phyloP scores from a whole-genome alignment of 2,329 filamentous ascomycete species.

The Alternaria triticina region DNA sequence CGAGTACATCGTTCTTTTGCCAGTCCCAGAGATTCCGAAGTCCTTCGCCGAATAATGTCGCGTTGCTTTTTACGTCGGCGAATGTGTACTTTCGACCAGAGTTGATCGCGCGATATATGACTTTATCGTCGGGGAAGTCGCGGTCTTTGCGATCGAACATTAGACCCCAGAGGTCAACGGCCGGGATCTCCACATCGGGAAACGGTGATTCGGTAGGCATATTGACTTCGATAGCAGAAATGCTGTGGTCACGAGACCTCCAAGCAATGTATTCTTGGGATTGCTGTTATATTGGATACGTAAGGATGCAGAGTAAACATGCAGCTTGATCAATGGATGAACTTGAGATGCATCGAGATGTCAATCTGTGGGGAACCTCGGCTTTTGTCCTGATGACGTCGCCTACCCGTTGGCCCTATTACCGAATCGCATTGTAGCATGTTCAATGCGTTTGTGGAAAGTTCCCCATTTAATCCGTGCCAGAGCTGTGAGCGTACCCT shows the following conservation, averaged over 20 bases:
- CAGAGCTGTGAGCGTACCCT: not conserved
- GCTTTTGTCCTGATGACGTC: not conserved
- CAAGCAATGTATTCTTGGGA: not conserved
- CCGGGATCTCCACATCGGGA: slow-evolving; percentile 28
- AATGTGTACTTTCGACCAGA: slow-evolving; percentile 66
- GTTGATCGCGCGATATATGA: slow-evolving; percentile 29
- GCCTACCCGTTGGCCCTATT: not conserved
- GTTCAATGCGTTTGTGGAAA: not conserved
- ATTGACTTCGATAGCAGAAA: not conserved
- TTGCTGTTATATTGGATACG: not conserved
- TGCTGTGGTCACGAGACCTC: not conserved
- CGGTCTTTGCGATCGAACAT: slow-evolving; percentile 31
- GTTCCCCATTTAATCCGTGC: accelerated
- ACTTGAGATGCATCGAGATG: not conserved
- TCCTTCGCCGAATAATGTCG: slow-evolving; percentile 77
- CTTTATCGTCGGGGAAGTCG: slow-evolving; percentile 30
- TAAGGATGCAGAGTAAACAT: not conserved
- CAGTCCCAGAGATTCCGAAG: slow-evolving; percentile 76
- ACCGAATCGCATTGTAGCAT: not conserved
- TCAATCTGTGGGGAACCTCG: slow-evolving; percentile 7
- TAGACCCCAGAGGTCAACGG: slow-evolving; percentile 30
- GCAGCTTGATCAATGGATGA: not conserved
- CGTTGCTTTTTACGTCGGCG: slow-evolving; percentile 66
- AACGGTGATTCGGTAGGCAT: slow-evolving; percentile 33
- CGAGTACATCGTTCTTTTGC: slow-evolving; percentile 81